These are phyloP conservation scores for Cordyceps cicadae DNA, from an alignment of 2,329 filamentous ascomycete species.

Conservation along the genomic window DNA sequence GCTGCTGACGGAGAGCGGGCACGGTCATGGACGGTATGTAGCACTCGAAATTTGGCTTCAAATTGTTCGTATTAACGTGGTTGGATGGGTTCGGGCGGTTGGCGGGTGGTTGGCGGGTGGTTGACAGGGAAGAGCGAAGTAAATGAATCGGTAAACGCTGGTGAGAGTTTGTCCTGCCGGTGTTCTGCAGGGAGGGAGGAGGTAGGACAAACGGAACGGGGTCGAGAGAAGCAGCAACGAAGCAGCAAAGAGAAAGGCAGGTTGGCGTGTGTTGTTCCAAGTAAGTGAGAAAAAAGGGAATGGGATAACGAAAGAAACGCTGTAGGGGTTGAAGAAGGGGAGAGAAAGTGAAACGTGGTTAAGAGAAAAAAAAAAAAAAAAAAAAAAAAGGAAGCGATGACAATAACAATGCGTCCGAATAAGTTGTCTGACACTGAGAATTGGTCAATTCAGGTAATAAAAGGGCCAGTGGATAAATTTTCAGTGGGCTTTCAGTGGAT, in stretches of 20 bases:
- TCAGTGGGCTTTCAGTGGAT: background rate
- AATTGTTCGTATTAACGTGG: background rate
- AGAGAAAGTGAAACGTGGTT: background rate
- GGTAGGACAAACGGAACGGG: background rate
- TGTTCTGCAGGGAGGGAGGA: background rate
- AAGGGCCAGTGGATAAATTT: background rate
- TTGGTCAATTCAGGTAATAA: background rate
- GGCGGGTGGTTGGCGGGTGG: background rate
- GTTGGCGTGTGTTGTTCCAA: too few species aligned
- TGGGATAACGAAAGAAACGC: background rate
- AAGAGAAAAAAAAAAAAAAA: background rate
- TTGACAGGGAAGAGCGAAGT: background rate
- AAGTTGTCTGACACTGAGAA: background rate
- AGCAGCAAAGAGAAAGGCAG: background rate
- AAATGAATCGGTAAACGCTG: background rate
- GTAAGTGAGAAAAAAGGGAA: background rate
- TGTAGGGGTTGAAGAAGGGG: background rate
- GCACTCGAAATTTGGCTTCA: background rate
- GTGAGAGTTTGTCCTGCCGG: too few species aligned
- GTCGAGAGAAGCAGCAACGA: background rate
- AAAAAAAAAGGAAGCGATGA: conserved; percentile 1
- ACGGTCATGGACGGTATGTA: background rate
- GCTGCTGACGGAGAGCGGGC: background rate
- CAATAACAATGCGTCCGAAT: background rate
- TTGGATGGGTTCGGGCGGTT: background rate